Evolutionary conservation across 768 basidiomycete species (phyloP).

Genomic region (Pleurotus citrinopileatus): DNA sequence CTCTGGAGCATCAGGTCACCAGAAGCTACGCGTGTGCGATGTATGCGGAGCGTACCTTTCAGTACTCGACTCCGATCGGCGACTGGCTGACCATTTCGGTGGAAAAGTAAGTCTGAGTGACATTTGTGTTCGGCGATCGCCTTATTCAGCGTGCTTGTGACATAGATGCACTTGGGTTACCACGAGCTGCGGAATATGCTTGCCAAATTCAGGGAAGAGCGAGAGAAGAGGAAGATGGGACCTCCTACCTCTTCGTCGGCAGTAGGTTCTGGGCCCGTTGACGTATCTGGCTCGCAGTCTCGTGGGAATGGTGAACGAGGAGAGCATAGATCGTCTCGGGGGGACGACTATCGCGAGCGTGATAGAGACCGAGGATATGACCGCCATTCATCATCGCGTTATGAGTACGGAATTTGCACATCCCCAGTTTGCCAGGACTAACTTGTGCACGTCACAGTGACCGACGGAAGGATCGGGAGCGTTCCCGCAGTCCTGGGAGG

Average conservation of each 20-base stretch:
- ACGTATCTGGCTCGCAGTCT: constrained; percentile 38
- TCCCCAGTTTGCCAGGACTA: constrained; percentile 24
- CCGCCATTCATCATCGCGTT: constrained; percentile 64
- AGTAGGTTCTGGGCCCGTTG: constrained; percentile 27
- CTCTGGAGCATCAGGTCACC: constrained; percentile 98
- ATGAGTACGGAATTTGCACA: constrained; percentile 54
- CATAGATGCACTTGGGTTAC: constrained; percentile 97
- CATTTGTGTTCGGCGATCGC: not conserved
- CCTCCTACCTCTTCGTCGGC: constrained; percentile 41
- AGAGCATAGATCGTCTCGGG: constrained; percentile 59
- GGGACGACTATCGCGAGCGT: constrained; percentile 61
- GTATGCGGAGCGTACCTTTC: constrained; percentile 99
- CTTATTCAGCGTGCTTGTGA: constrained; percentile 11
- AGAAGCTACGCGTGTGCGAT: constrained; percentile 99
- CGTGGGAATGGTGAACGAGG: constrained; percentile 34
- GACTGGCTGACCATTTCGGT: constrained; percentile 98
- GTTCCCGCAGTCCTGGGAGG: constrained; percentile 69
- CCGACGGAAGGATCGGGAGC: constrained; percentile 69
- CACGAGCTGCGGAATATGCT: constrained; percentile 97
- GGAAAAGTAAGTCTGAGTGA: constrained; percentile 75
- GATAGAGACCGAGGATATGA: constrained; percentile 72
- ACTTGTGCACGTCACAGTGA: constrained; percentile 40
- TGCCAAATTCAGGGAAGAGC: constrained; percentile 84
- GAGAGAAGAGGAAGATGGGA: constrained; percentile 73
- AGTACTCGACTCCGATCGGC: constrained; percentile 96